A percentile compares a stretch with the other conserved stretches of the same genome.
phyloP scores from a whole-genome alignment of 2,329 filamentous ascomycete genomes.

The Thelonectria olida region DNA sequence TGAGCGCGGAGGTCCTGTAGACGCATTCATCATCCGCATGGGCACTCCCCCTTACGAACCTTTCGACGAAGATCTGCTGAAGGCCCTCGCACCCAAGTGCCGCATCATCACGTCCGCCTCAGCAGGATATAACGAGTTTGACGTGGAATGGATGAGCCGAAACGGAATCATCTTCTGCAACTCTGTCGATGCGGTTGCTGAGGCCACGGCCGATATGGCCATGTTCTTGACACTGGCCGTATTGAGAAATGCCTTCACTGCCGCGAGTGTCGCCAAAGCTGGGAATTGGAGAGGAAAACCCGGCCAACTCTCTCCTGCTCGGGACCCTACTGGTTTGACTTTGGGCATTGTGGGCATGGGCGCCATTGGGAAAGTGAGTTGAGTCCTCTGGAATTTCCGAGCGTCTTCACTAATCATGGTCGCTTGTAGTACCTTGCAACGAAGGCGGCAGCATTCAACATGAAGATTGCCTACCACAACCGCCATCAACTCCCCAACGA shows the following conservation, averaged over 20 bases:
- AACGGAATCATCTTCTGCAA: constrained; percentile 63
- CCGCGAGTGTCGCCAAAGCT: constrained; percentile 47
- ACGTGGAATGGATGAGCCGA: constrained; percentile 52
- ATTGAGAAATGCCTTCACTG: constrained; percentile 53
- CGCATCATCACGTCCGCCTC: constrained; percentile 56
- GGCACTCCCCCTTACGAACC: constrained; percentile 58
- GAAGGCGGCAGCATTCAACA: constrained; percentile 50
- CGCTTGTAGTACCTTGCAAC: constrained; percentile 47
- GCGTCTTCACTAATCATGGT: not conserved
- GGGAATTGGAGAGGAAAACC: constrained; percentile 47
- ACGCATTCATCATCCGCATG: constrained; percentile 59
- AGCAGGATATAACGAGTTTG: constrained; percentile 58
- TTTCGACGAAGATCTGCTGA: constrained; percentile 55
- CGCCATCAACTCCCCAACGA: constrained; percentile 43
- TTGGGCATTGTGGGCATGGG: constrained; percentile 58
- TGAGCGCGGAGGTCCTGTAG: constrained; percentile 47
- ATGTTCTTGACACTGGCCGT: constrained; percentile 43
- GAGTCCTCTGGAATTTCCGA: too few species aligned
- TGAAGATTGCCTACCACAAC: constrained; percentile 53
- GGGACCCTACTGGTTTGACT: constrained; percentile 51
- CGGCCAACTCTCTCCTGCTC: constrained; percentile 40
- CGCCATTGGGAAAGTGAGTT: constrained; percentile 47
- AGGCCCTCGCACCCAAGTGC: constrained; percentile 49
- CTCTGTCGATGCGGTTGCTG: constrained; percentile 59
- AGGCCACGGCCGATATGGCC: constrained; percentile 60